Conservation (phyloP, 176 grass and related monocot species). For the Lolium perenne region DNA sequence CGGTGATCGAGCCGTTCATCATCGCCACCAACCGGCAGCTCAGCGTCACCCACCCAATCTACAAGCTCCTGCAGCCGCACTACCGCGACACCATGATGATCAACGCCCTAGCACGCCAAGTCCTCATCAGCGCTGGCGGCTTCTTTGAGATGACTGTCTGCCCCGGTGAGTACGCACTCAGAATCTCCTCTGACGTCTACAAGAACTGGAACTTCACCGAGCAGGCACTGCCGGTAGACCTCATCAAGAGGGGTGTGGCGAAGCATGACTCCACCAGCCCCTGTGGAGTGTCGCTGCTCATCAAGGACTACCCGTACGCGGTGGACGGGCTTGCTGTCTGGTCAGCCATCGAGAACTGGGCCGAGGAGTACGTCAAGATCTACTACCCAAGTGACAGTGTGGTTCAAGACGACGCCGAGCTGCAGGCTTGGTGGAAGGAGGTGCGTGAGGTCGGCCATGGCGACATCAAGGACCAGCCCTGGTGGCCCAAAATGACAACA, state of each 20-base stretch:
- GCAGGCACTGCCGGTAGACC: background rate
- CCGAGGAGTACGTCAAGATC: constrained; percentile 47
- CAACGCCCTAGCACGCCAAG: background rate
- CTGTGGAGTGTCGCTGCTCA: constrained; percentile 43
- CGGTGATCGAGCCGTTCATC: background rate
- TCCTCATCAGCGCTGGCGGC: constrained; percentile 11
- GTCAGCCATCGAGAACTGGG: constrained; percentile 64
- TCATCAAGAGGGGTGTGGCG: constrained; percentile 32
- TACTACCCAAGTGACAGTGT: constrained; percentile 61
- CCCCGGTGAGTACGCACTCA: background rate
- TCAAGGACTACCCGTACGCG: constrained; percentile 50
- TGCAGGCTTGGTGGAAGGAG: constrained; percentile 84
- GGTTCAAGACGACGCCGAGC: constrained; percentile 57
- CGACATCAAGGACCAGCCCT: constrained; percentile 60
- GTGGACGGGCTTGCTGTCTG: constrained; percentile 52
- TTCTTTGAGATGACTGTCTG: constrained; percentile 11
- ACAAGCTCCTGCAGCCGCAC: constrained; percentile 26
- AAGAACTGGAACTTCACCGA: constrained; percentile 27
- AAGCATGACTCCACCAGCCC: constrained; percentile 37
- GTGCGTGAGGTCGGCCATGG: constrained; percentile 67
- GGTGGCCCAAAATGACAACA: constrained; percentile 74
- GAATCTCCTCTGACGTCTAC: constrained; percentile 10
- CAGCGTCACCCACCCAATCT: background rate
- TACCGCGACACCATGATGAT: constrained; percentile 28
- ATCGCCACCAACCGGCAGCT: constrained; percentile 3